Evolutionary conservation across 1,139 yeast genomes (phyloP), one percentile per base, ranked within the genome.

Genomic region (Hansenula lynferdii): DNA sequence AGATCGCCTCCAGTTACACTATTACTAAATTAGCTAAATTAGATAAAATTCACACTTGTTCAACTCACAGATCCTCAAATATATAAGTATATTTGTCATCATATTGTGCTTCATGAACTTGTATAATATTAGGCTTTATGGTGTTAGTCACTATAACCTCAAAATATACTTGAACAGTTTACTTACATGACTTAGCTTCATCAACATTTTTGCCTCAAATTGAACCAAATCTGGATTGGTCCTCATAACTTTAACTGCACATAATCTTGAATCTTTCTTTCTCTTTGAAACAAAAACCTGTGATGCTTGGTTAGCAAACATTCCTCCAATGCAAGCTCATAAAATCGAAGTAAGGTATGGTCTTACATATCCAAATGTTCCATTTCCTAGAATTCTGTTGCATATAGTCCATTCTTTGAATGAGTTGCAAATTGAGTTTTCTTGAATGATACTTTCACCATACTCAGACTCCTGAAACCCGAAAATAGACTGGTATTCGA

Each of bases 1-100:
- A 80, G 57, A 49, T 81, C 89, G 0, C 87, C 87, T 1, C 87
- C 87, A 41, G 74, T 65, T 5, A 73, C 53, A 10, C 56, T 51
- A 32, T n/a, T n/a, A n/a, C n/a, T n/a, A n/a, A n/a, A n/a, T n/a
- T n/a, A n/a, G n/a, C n/a, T n/a, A n/a, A n/a, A n/a, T n/a, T n/a
- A n/a, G n/a, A n/a, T n/a, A n/a, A n/a, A n/a, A n/a, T n/a, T n/a
- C n/a, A n/a, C n/a, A n/a, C n/a, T n/a, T n/a, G n/a, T n/a, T n/a
- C n/a, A n/a, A 44, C 54, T 33, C 31, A 50, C 43, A 71, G 59
- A 45, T 76, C 80, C 50, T 77, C 76, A 46, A 73, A 74, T 9
- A 77, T 67, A 38, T 67, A 70, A 3, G 70, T 43, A n/a, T 70
- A 50, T 36, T 70, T 47, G 28, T 67, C 69, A 42, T 47, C 58